phyloP scores from a whole-genome alignment of 1,284 basidiomycete species.

The Megacollybia platyphylla region DNA sequence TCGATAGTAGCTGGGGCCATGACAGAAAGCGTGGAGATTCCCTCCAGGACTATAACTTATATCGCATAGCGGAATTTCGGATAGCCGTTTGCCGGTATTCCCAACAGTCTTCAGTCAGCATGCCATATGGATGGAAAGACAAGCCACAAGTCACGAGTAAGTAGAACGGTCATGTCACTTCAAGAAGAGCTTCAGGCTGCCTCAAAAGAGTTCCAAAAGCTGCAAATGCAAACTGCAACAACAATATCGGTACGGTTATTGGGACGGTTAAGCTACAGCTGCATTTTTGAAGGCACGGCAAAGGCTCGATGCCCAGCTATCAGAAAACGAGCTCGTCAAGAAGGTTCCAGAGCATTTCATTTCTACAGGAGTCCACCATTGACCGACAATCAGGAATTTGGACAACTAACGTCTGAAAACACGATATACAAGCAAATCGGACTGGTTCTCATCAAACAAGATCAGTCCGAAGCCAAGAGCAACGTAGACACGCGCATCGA shows the following conservation, averaged over 20 bases:
- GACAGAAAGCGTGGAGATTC: conserved; percentile 1
- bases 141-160: background rate
- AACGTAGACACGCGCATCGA: conserved; percentile 90
- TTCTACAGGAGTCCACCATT: background rate
- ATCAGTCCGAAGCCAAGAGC: conserved; percentile 74
- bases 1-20: conserved; percentile 36
- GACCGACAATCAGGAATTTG: conserved; percentile 59
- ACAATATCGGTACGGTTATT: too few species aligned
- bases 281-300: conserved; percentile 70
- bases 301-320: conserved; percentile 76
- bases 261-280: conserved; percentile 35
- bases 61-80: background rate
- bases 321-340: conserved; percentile 87
- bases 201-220: conserved; percentile 67
- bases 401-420: conserved; percentile 64
- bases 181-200: conserved; percentile 43
- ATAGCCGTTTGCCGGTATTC: background rate
- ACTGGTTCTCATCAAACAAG: conserved; percentile 85
- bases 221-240: conserved; percentile 31
- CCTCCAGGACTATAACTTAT: background rate
- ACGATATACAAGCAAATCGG: conserved; percentile 89
- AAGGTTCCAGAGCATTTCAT: conserved; percentile 40
- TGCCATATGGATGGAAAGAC: background rate
- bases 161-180: conserved; percentile 23
- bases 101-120: background rate